A percentile compares a stretch with the other conserved stretches of the same genome.
phyloP scores from a whole-genome alignment of 176 grass and related monocot species.

The Oryza punctata region DNA sequence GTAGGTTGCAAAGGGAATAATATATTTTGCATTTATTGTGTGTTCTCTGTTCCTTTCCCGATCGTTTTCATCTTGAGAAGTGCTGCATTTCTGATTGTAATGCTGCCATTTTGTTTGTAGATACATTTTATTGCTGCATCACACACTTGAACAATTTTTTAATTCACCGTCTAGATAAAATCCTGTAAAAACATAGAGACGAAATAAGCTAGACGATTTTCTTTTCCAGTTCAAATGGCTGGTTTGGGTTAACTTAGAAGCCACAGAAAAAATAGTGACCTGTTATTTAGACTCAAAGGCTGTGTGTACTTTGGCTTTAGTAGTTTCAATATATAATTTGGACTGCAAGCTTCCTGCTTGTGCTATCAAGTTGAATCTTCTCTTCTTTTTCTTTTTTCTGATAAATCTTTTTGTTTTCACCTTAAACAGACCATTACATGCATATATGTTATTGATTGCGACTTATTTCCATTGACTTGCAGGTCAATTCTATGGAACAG shows the following conservation, averaged over 20 bases:
- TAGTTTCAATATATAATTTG: conserved; percentile 22
- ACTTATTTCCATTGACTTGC: conserved; percentile 35
- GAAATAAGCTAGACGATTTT: conserved; percentile 1
- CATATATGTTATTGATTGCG: conserved; percentile 33
- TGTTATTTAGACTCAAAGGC: background rate
- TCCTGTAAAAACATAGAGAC: background rate
- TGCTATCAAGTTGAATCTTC: conserved; percentile 23
- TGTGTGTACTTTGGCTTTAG: background rate
- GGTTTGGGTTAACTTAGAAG: background rate
- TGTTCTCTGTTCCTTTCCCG: background rate
- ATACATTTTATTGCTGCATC: background rate
- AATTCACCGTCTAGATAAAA: background rate
- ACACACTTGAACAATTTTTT: background rate
- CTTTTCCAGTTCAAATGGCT: background rate
- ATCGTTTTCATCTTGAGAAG: background rate
- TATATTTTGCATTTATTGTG: background rate
- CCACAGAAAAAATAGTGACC: background rate
- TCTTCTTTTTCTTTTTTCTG: background rate
- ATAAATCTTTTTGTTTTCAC: background rate
- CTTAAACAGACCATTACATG: conserved; percentile 23
- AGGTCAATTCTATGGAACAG: conserved; percentile 95
- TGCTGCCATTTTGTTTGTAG: background rate
- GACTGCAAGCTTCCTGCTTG: background rate
- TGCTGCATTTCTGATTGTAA: background rate
- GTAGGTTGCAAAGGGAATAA: background rate